Percentiles rank a stretch among this genome's conserved stretches.
These are phyloP conservation scores for Cryptococcus sp. DNA, from an alignment of 1,284 basidiomycete genomes.

Conservation along the genomic window DNA sequence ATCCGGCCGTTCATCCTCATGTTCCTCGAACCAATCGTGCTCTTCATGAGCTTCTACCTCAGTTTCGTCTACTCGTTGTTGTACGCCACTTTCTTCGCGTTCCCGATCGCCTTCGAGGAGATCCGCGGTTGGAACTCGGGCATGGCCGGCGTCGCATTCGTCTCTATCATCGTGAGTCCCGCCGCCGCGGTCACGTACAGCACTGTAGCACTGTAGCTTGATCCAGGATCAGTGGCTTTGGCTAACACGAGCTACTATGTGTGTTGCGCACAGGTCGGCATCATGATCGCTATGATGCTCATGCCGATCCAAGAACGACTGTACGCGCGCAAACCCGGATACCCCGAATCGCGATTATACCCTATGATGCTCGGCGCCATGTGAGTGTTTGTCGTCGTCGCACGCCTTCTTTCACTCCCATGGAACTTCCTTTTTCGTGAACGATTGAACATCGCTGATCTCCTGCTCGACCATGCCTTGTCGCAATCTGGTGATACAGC, in stretches of 20 bases:
- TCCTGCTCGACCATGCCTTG: too few relatives aligned
- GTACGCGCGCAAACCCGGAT: conserved; percentile 23
- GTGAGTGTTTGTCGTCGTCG: conserved; percentile 1
- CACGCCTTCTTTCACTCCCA: not conserved
- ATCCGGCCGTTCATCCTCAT: conserved; percentile 53
- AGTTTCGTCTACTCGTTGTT: conserved; percentile 55
- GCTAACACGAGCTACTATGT: not conserved
- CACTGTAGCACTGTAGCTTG: too few relatives aligned
- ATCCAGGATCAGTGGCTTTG: too few relatives aligned
- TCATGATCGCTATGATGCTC: conserved; percentile 34
- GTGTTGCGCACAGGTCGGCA: conserved; percentile 31
- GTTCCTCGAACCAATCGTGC: conserved; percentile 54
- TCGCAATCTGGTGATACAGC: conserved; percentile 2
- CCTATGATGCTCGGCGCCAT: conserved; percentile 43
- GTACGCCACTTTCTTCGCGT: conserved; percentile 50
- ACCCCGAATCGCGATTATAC: conserved; percentile 41
- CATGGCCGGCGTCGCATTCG: conserved; percentile 49
- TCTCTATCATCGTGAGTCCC: conserved; percentile 42
- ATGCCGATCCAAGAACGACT: conserved; percentile 47
- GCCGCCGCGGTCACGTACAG: not conserved
- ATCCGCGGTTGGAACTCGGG: conserved; percentile 50
- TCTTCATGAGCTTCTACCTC: conserved; percentile 56
- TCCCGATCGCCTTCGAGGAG: conserved; percentile 50
- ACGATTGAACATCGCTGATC: not conserved
- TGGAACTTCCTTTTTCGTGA: not conserved